These are phyloP conservation scores for Astraeus odoratus DNA, from an alignment of 768 basidiomycete species.

Conservation along the genomic window DNA sequence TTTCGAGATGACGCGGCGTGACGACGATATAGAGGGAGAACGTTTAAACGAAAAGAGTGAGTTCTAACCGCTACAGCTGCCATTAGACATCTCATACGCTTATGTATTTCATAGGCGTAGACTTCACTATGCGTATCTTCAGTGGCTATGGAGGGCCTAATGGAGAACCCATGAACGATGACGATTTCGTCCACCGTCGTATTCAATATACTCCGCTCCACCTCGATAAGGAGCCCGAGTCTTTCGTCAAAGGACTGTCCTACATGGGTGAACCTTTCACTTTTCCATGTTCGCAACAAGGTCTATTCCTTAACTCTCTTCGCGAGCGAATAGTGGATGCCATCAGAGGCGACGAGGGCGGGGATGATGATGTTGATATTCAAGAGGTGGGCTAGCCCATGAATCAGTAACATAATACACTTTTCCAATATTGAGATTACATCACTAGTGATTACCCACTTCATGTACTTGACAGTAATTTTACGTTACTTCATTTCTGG, in stretches of 20 bases:
- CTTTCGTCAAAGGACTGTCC: conserved; percentile 51
- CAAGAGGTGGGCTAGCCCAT: background rate
- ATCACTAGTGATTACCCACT: conserved; percentile 8
- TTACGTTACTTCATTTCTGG: conserved; percentile 1
- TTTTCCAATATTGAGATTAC: conserved; percentile 5
- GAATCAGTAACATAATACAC: background rate
- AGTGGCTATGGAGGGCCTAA: conserved; percentile 28
- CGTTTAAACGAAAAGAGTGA: conserved; percentile 27
- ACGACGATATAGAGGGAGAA: conserved; percentile 28
- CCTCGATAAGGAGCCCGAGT: conserved; percentile 52
- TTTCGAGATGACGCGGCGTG: conserved; percentile 25
- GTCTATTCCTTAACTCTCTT: conserved; percentile 59
- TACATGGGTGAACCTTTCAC: conserved; percentile 63
- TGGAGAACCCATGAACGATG: conserved; percentile 27
- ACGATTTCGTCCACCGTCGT: conserved; percentile 26
- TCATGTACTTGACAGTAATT: conserved; percentile 8
- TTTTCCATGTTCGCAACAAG: conserved; percentile 60
- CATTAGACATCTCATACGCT: conserved; percentile 1
- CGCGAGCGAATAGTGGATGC: conserved; percentile 42
- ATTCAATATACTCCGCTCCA: conserved; percentile 55
- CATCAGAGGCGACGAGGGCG: conserved; percentile 14
- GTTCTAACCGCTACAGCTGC: background rate
- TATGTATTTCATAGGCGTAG: conserved; percentile 39
- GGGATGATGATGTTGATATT: conserved; percentile 16
- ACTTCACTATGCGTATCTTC: conserved; percentile 50